Evolutionary conservation across 768 basidiomycete genomes (phyloP).

Genomic region (Russula sp.): DNA sequence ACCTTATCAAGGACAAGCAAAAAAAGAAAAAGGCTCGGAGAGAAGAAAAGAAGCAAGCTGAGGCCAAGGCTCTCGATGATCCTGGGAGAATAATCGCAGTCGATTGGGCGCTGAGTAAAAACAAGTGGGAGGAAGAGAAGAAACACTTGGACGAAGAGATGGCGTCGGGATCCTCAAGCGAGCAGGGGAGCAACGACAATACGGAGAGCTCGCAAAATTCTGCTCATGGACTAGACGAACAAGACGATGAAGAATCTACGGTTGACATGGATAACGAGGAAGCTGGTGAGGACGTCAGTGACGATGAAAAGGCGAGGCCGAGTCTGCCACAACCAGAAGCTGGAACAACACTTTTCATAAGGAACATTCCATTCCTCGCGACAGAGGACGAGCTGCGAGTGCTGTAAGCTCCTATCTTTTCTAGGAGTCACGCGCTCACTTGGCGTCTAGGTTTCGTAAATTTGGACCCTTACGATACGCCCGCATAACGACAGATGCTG

Average conservation of each 20-base stretch:
- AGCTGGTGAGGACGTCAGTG: constrained; percentile 33
- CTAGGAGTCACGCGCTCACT: not conserved
- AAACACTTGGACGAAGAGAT: constrained; percentile 41
- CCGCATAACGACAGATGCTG: constrained; percentile 78
- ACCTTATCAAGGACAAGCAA: constrained; percentile 30
- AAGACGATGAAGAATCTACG: constrained; percentile 32
- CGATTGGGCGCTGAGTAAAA: constrained; percentile 95
- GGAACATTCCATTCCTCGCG: constrained; percentile 87
- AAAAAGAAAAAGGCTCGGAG: constrained; percentile 33
- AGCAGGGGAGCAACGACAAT: constrained; percentile 30
- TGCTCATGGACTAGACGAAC: constrained; percentile 37
- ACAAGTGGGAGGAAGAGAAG: constrained; percentile 81
- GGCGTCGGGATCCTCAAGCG: constrained; percentile 33
- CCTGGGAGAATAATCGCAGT: constrained; percentile 75
- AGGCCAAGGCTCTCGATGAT: constrained; percentile 32
- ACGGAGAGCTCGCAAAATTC: constrained; percentile 27
- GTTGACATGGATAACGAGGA: constrained; percentile 32
- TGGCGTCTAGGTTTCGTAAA: constrained; percentile 65
- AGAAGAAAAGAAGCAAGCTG: constrained; percentile 35
- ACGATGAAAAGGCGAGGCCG: constrained; percentile 34
- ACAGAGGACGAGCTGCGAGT: constrained; percentile 89
- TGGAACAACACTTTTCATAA: constrained; percentile 89
- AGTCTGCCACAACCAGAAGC: constrained; percentile 76
- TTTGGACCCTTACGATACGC: constrained; percentile 94
- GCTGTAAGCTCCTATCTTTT: constrained; percentile 47